Percentiles rank a stretch among this genome's conserved stretches.
phyloP scores from a whole-genome alignment of 2,329 filamentous ascomycete species.

The Tolypocladium tundrense region DNA sequence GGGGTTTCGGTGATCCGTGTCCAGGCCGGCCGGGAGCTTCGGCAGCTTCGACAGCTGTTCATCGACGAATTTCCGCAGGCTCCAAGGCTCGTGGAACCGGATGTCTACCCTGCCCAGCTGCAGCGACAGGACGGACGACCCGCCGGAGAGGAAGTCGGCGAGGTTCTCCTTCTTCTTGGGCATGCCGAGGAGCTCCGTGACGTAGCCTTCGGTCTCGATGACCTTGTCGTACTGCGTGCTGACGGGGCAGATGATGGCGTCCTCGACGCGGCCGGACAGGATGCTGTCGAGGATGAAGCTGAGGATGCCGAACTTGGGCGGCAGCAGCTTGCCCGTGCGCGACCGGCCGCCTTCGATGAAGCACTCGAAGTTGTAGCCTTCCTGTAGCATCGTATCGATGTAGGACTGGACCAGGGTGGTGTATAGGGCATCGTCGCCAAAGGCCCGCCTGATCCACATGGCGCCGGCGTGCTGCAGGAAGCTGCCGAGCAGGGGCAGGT shows the following conservation, averaged over 20 bases:
- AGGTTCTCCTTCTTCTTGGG: slow-evolving; percentile 95
- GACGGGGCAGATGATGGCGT: slow-evolving; percentile 89
- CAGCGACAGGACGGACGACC: slow-evolving; percentile 77
- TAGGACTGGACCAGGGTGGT: slow-evolving; percentile 90
- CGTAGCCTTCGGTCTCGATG: slow-evolving; percentile 94
- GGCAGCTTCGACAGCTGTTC: slow-evolving; percentile 56
- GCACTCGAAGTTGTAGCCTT: slow-evolving; percentile 91
- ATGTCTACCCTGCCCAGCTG: slow-evolving; percentile 89
- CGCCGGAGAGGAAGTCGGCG: slow-evolving; percentile 73
- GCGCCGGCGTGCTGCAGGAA: slow-evolving; percentile 95
- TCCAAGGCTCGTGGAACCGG: slow-evolving; percentile 95
- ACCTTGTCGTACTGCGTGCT: slow-evolving; percentile 99
- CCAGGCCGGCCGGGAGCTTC: slow-evolving; percentile 26
- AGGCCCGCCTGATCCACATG: slow-evolving; percentile 91
- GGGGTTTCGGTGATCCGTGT: slow-evolving; percentile 34
- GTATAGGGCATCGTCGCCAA: slow-evolving; percentile 87
- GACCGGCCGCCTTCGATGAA: slow-evolving; percentile 95
- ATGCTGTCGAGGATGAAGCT: slow-evolving; percentile 87
- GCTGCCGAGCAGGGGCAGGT: slow-evolving; percentile 79
- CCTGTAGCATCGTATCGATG: slow-evolving; percentile 81
- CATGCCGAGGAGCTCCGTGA: slow-evolving; percentile 83
- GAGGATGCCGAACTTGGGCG: slow-evolving; percentile 92
- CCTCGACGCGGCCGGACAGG: slow-evolving; percentile 75
- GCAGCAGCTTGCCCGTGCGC: slow-evolving; percentile 82
- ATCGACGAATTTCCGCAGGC: slow-evolving; percentile 68